Conservation (phyloP, 768 basidiomycete species). For the Trametes maxima region DNA sequence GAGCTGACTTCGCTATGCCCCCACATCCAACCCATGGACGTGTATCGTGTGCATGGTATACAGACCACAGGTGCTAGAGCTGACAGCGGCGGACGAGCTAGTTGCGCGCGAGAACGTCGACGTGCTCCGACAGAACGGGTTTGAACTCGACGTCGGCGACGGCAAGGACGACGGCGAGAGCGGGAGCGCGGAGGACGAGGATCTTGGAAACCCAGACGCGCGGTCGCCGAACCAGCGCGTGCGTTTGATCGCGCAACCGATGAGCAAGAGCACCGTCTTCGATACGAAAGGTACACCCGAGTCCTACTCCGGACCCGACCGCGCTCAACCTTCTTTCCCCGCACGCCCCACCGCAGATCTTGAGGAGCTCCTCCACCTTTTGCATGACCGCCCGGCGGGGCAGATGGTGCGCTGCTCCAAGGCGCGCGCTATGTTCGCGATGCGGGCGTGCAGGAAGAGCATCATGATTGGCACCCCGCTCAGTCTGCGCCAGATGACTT, state of each 20-base stretch:
- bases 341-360: constrained; percentile 58
- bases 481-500: constrained; percentile 74
- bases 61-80: constrained; percentile 76
- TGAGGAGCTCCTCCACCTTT: constrained; percentile 87
- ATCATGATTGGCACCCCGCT: constrained; percentile 94
- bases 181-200: too few relatives aligned
- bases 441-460: constrained; percentile 93
- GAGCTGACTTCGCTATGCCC: too few relatives aligned
- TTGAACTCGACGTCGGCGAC: constrained; percentile 68
- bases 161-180: constrained; percentile 15
- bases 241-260: constrained; percentile 77
- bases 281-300: constrained; percentile 72
- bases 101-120: constrained; percentile 85
- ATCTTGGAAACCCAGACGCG: too few relatives aligned
- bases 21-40: too few relatives aligned
- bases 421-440: constrained; percentile 94
- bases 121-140: constrained; percentile 85
- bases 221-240: constrained; percentile 50
- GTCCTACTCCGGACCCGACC: constrained; percentile 1
- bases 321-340: constrained; percentile 11
- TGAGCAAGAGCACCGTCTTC: constrained; percentile 90
- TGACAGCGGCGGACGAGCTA: constrained; percentile 90
- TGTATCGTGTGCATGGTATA: not conserved
- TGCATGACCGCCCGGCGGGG: constrained; percentile 76
- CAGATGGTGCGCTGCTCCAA: constrained; percentile 92